Percentiles rank a stretch among this genome's conserved stretches.
These are phyloP conservation scores for Ophiostoma piceae DNA, from an alignment of 2,329 filamentous ascomycete species.

Conservation along the genomic window DNA sequence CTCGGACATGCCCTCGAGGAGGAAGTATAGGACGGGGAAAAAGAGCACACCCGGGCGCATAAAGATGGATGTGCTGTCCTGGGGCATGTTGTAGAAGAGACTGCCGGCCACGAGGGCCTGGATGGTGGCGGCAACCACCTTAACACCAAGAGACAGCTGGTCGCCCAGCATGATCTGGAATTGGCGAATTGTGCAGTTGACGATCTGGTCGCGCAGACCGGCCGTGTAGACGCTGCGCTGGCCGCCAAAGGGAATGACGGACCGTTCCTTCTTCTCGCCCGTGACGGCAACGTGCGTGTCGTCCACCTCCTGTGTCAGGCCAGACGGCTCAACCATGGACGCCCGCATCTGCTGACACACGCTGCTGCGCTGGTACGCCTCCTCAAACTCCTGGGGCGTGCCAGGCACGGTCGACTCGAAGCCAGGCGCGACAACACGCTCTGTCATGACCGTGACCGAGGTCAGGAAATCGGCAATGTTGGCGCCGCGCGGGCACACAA, in stretches of 20 bases:
- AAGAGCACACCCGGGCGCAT: slow-evolving; percentile 72
- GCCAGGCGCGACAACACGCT: slow-evolving; percentile 52
- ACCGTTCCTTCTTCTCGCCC: slow-evolving; percentile 49
- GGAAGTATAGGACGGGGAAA: slow-evolving; percentile 82
- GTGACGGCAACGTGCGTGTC: slow-evolving; percentile 51
- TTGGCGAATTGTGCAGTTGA: slow-evolving; percentile 64
- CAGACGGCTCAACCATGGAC: slow-evolving; percentile 49
- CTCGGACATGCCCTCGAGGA: slow-evolving; percentile 74
- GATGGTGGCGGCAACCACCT: slow-evolving; percentile 68
- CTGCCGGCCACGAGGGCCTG: slow-evolving; percentile 71
- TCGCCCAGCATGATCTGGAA: slow-evolving; percentile 76
- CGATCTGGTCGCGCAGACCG: slow-evolving; percentile 71
- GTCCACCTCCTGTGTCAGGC: slow-evolving; percentile 43
- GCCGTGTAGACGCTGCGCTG: slow-evolving; percentile 68
- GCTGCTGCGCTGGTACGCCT: slow-evolving; percentile 49
- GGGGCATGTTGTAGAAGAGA: slow-evolving; percentile 71
- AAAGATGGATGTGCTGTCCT: slow-evolving; percentile 66
- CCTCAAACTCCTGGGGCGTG: slow-evolving; percentile 56
- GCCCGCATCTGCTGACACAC: slow-evolving; percentile 42
- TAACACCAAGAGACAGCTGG: slow-evolving; percentile 62
- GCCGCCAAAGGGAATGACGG: slow-evolving; percentile 73
- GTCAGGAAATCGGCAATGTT: slow-evolving; percentile 69
- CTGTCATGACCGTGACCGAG: slow-evolving; percentile 59
- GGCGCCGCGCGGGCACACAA: slow-evolving; percentile 60
- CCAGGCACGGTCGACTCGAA: slow-evolving; percentile 54